Percentiles rank a stretch among this genome's conserved stretches.
Conservation (phyloP, 148 eudicot genomes). For the Rhododendron mucronatum region DNA sequence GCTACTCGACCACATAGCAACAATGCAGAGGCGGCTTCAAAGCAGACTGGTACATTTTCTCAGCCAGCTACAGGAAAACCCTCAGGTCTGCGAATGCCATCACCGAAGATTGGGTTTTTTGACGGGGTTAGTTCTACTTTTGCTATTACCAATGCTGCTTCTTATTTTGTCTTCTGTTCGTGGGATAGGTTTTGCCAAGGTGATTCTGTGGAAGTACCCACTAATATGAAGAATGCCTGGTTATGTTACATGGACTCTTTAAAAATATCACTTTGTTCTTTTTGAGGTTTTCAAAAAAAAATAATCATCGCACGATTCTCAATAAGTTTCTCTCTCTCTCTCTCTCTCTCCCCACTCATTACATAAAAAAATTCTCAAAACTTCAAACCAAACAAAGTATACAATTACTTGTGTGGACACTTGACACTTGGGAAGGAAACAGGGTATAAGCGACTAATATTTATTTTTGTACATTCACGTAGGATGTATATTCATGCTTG, state of each 20-base stretch:
- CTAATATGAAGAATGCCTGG: neutral
- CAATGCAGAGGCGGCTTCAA: conserved; percentile 29
- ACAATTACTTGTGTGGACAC: neutral
- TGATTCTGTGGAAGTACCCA: neutral
- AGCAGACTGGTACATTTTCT: conserved; percentile 23
- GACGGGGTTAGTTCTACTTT: conserved; percentile 75
- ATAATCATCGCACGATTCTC: too few species aligned
- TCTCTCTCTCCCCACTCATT: too few species aligned
- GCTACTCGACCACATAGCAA: conserved; percentile 16
- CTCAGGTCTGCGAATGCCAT: conserved; percentile 88
- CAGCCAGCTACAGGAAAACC: conserved; percentile 55
- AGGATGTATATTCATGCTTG: neutral
- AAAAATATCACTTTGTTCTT: neutral
- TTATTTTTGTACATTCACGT: neutral
- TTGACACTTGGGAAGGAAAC: neutral
- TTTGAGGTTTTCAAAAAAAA: too few species aligned
- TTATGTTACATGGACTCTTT: neutral
- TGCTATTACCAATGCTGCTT: conserved; percentile 1
- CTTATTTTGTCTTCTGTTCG: neutral
- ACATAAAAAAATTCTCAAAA: too few species aligned
- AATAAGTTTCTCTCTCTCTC: too few species aligned
- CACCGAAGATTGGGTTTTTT: conserved; percentile 89
- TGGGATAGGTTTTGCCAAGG: conserved; percentile 2
- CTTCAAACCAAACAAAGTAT: neutral
- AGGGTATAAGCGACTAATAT: neutral